Evolutionary conservation across 1,284 basidiomycete genomes (phyloP).

Genomic region (Athelia psychrophila): DNA sequence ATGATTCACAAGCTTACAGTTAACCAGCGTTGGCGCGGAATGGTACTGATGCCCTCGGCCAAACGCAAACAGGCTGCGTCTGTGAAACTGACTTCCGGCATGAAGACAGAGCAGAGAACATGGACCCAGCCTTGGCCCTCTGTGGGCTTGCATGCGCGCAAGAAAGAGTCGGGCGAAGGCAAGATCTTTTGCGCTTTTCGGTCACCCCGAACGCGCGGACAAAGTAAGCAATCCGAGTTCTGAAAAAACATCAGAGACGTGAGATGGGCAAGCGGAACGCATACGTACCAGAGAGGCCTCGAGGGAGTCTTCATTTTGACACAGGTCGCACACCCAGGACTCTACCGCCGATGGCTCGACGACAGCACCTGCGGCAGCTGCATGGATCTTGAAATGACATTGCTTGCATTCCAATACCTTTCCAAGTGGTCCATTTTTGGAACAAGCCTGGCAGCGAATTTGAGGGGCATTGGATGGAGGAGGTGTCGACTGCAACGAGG

Average conservation of each 20-base stretch:
- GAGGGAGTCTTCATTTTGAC: conserved; percentile 73
- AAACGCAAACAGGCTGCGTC: conserved; percentile 69
- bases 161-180: conserved; percentile 58
- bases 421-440: conserved; percentile 67
- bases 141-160: conserved; percentile 89
- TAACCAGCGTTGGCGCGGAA: conserved; percentile 64
- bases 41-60: conserved; percentile 85
- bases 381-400: conserved; percentile 76
- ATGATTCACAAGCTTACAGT: conserved; percentile 40
- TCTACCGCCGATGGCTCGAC: conserved; percentile 60
- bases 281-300: conserved; percentile 72
- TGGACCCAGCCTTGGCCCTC: conserved; percentile 95
- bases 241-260: conserved; percentile 24
- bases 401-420: conserved; percentile 78
- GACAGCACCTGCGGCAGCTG: conserved; percentile 65
- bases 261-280: conserved; percentile 3
- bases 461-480: conserved; percentile 52
- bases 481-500: conserved; percentile 56
- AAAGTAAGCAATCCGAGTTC: conserved; percentile 74
- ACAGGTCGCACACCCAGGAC: conserved; percentile 83
- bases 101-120: conserved; percentile 85
- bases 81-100: conserved; percentile 80
- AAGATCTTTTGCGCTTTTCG: conserved; percentile 38
- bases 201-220: conserved; percentile 55
- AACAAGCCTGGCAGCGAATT: conserved; percentile 74